A percentile compares a stretch with the other conserved stretches of the same genome.
These are phyloP conservation scores for Cyberlindnera amylophila DNA, from an alignment of 805 yeast species.

Conservation along the genomic window DNA sequence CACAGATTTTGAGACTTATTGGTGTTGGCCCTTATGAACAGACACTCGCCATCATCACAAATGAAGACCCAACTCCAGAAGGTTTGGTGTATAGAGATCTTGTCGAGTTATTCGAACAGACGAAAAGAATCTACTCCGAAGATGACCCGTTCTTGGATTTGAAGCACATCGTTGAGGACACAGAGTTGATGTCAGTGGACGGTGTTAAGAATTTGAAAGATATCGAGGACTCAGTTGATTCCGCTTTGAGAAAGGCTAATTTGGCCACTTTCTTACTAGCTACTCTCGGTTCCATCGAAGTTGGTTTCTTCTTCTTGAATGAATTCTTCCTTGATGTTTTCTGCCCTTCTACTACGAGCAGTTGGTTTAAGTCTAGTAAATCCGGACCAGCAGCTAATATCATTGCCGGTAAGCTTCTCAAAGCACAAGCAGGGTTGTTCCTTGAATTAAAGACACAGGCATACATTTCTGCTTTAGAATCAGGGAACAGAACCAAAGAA, in stretches of 20 bases:
- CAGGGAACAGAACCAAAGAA: conserved; percentile 52
- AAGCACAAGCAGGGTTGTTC: conserved; percentile 74
- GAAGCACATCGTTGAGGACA: conserved; percentile 64
- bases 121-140: conserved; percentile 61
- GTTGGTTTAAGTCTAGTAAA: conserved; percentile 14
- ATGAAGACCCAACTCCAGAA: conserved; percentile 60
- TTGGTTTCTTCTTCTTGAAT: conserved; percentile 83
- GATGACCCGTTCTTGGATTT: conserved; percentile 72
- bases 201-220: conserved; percentile 14
- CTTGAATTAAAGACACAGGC: conserved; percentile 94
- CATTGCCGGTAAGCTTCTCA: conserved; percentile 53
- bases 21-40: conserved; percentile 75
- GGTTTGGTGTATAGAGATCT: conserved; percentile 61
- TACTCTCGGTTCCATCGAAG: conserved; percentile 75
- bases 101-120: conserved; percentile 73
- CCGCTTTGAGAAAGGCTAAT: conserved; percentile 75
- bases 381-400: conserved; percentile 16
- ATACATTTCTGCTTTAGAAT: conserved; percentile 79
- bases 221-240: conserved; percentile 22
- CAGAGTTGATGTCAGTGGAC: conserved; percentile 9
- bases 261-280: conserved; percentile 87
- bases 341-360: conserved; percentile 58
- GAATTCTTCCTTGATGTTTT: conserved; percentile 83
- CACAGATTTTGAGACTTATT: conserved; percentile 71
- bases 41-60: conserved; percentile 64